Evolutionary conservation across 805 yeast genomes (phyloP).

Genomic region (Isabelozyma heimii): DNA sequence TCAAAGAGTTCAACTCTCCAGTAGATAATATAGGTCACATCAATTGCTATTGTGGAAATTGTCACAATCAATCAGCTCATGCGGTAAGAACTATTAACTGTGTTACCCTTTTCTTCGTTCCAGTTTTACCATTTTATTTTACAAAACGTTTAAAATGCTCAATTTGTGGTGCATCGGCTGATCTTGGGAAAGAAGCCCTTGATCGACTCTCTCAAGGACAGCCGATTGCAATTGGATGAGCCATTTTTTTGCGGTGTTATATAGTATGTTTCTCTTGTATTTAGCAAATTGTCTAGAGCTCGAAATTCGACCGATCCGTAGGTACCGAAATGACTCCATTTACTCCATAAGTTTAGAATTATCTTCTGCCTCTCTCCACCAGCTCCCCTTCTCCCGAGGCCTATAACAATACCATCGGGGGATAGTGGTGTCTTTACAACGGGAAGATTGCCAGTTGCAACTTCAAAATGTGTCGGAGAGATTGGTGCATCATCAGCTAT

Average conservation of each 20-base stretch:
- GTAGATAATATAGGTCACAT: slow-evolving; percentile 27
- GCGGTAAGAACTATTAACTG: slow-evolving; percentile 54
- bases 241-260: neutral
- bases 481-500: too few species aligned
- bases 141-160: slow-evolving; percentile 50
- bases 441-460: too few species aligned
- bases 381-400: neutral
- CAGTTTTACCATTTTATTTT: slow-evolving; percentile 52
- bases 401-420: too few species aligned
- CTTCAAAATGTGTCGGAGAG: too few species aligned
- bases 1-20: slow-evolving; percentile 33
- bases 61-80: slow-evolving; percentile 54
- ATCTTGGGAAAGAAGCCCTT: slow-evolving; percentile 19
- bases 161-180: slow-evolving; percentile 46
- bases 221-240: slow-evolving; percentile 30
- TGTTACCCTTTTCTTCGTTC: slow-evolving; percentile 53
- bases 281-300: neutral
- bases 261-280: neutral
- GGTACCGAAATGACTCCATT: neutral
- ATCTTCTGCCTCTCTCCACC: neutral
- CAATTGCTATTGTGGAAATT: slow-evolving; percentile 51
- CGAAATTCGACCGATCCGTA: neutral
- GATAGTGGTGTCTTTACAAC: too few species aligned
- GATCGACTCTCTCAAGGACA: slow-evolving; percentile 27
- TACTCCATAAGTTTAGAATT: too few species aligned